Evolutionary conservation across 1,139 yeast genomes (phyloP).

Genomic region (Geotrichum australiense): DNA sequence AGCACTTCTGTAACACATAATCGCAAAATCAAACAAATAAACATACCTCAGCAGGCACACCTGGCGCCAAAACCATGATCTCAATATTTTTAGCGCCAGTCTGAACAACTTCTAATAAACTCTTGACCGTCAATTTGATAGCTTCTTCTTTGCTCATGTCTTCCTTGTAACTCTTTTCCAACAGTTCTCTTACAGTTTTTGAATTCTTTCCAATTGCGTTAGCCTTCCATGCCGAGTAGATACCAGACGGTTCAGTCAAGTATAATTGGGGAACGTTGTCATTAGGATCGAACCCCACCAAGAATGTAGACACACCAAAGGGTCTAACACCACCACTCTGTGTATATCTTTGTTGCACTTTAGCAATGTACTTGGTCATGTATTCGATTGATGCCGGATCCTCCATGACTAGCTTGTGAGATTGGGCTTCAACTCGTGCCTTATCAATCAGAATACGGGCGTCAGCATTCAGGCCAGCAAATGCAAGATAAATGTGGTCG

Average conservation of each 20-base stretch:
- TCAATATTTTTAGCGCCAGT: conserved; percentile 97
- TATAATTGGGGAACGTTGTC: conserved; percentile 76
- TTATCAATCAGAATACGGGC: conserved; percentile 91
- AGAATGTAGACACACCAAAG: conserved; percentile 87
- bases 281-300: conserved; percentile 91
- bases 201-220: conserved; percentile 95
- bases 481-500: conserved; percentile 83
- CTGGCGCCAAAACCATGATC: conserved; percentile 77
- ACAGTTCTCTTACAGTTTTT: conserved; percentile 90
- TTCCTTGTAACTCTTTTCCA: conserved; percentile 83
- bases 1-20: not conserved
- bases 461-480: conserved; percentile 97
- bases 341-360: conserved; percentile 95
- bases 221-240: conserved; percentile 98
- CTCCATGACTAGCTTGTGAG: conserved; percentile 88
- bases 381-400: conserved; percentile 92
- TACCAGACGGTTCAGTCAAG: conserved; percentile 97
- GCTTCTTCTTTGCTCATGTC: conserved; percentile 68
- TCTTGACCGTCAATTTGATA: conserved; percentile 72
- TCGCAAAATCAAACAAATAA: not conserved
- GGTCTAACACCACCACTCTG: conserved; percentile 97
- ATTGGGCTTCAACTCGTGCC: conserved; percentile 95
- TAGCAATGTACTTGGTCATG: conserved; percentile 89
- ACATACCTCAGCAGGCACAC: conserved; percentile 37
- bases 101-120: conserved; percentile 91